Conservation (phyloP, 441 rosid genomes). For the Corymbia citriodora region DNA sequence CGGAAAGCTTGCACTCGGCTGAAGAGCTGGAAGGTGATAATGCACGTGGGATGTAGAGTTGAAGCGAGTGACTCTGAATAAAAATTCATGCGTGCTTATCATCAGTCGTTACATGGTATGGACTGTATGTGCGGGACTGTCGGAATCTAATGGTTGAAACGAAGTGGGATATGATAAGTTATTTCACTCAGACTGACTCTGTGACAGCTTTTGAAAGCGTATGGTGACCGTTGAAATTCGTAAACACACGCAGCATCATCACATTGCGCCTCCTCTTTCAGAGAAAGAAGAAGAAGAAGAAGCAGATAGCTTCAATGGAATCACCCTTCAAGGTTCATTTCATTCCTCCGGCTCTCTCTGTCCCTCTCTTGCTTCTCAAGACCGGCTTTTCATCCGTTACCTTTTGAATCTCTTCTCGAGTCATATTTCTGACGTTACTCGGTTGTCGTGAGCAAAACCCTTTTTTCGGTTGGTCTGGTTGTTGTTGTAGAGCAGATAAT, state of each 20-base stretch:
- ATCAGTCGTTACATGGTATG: neutral
- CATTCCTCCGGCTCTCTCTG: neutral
- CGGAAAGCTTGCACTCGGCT: neutral
- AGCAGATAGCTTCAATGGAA: neutral
- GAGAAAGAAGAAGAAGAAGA: neutral
- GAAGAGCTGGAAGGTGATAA: neutral
- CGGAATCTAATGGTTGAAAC: neutral
- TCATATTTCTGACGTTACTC: neutral
- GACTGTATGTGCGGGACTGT: neutral
- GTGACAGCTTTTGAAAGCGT: neutral
- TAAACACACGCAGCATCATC: neutral
- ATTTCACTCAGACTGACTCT: neutral
- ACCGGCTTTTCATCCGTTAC: neutral
- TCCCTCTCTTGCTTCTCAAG: neutral
- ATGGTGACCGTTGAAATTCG: neutral
- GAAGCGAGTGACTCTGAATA: neutral
- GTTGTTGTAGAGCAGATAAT: constrained; percentile 31
- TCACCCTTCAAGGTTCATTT: neutral
- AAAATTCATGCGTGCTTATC: neutral
- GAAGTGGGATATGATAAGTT: neutral
- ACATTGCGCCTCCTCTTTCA: neutral
- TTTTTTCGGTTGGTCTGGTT: neutral
- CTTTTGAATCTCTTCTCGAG: neutral
- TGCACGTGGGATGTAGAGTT: neutral
- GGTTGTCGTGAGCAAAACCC: neutral